These are phyloP conservation scores for Gigaspora rosea DNA, from an alignment of 192 early-diverging fungal genomes.

Conservation along the genomic window DNA sequence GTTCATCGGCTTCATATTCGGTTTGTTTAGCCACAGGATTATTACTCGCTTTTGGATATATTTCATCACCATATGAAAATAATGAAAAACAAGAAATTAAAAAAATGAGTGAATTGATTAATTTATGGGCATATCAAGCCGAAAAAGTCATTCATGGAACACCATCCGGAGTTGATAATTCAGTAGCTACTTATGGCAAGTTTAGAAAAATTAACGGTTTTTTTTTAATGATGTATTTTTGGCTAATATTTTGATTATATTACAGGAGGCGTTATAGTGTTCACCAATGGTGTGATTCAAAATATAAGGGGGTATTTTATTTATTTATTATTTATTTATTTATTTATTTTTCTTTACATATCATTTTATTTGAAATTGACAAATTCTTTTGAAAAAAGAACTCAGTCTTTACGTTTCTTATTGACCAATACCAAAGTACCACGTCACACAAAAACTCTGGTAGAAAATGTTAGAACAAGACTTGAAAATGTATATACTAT, in stretches of 20 bases:
- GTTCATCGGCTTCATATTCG: conserved; percentile 92
- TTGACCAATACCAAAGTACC: conserved; percentile 90
- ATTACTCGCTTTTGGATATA: conserved; percentile 56
- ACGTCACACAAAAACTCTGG: conserved; percentile 84
- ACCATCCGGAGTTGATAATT: conserved; percentile 95
- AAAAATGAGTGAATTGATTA: conserved; percentile 58
- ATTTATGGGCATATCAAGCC: conserved; percentile 87
- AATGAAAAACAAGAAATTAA: conserved; percentile 21
- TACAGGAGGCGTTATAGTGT: conserved; percentile 72
- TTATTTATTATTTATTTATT: background rate
- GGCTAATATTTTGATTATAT: conserved; percentile 3
- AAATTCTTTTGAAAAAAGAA: conserved; percentile 39
- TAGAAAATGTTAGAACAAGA: conserved; percentile 72
- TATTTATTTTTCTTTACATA: background rate
- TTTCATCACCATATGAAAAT: conserved; percentile 21
- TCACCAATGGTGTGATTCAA: conserved; percentile 54
- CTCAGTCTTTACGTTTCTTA: conserved; percentile 70
- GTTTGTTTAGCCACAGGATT: conserved; percentile 79
- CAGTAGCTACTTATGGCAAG: conserved; percentile 81
- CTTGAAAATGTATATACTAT: conserved; percentile 44
- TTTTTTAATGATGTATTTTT: background rate
- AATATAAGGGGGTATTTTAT: conserved; percentile 13
- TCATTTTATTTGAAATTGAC: background rate
- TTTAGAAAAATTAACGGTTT: background rate
- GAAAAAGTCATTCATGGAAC: conserved; percentile 96